Evolutionary conservation across 192 early-diverging fungal genomes (phyloP).

Genomic region (Mortierella antarctica): DNA sequence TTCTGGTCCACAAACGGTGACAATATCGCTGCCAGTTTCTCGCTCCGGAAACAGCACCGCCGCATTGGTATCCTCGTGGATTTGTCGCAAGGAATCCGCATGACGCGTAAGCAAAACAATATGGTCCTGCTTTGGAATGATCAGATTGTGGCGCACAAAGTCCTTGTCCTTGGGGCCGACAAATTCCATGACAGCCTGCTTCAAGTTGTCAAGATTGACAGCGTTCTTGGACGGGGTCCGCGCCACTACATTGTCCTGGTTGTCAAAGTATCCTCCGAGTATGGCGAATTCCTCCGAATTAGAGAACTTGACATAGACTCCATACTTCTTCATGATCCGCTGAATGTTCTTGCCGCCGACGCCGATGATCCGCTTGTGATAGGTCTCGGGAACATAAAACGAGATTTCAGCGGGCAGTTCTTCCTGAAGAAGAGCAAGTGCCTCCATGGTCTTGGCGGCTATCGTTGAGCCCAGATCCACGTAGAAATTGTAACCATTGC

Average conservation of each 20-base stretch:
- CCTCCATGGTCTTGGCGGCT: slow-evolving; percentile 70
- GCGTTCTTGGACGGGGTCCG: slow-evolving; percentile 86
- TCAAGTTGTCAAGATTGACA: slow-evolving; percentile 72
- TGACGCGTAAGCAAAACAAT: slow-evolving; percentile 63
- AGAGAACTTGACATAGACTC: slow-evolving; percentile 90
- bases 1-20: slow-evolving; percentile 69
- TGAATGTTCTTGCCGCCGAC: slow-evolving; percentile 91
- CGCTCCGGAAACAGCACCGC: slow-evolving; percentile 72
- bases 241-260: slow-evolving; percentile 86
- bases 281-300: slow-evolving; percentile 83
- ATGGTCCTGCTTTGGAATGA: slow-evolving; percentile 71
- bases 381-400: slow-evolving; percentile 84
- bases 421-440: slow-evolving; percentile 75
- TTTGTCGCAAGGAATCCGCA: slow-evolving; percentile 59
- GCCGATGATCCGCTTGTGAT: slow-evolving; percentile 90
- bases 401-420: slow-evolving; percentile 90
- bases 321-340: slow-evolving; percentile 90
- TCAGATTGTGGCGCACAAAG: slow-evolving; percentile 58
- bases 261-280: slow-evolving; percentile 84
- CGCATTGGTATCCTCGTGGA: slow-evolving; percentile 67
- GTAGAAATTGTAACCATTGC: slow-evolving; percentile 84
- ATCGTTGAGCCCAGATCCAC: slow-evolving; percentile 74
- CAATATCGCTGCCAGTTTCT: slow-evolving; percentile 69
- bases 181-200: slow-evolving; percentile 70
- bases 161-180: slow-evolving; percentile 62